These are phyloP conservation scores for Diplogelasinospora grovesii DNA, from an alignment of 495 filamentous ascomycete species.

Conservation along the genomic window DNA sequence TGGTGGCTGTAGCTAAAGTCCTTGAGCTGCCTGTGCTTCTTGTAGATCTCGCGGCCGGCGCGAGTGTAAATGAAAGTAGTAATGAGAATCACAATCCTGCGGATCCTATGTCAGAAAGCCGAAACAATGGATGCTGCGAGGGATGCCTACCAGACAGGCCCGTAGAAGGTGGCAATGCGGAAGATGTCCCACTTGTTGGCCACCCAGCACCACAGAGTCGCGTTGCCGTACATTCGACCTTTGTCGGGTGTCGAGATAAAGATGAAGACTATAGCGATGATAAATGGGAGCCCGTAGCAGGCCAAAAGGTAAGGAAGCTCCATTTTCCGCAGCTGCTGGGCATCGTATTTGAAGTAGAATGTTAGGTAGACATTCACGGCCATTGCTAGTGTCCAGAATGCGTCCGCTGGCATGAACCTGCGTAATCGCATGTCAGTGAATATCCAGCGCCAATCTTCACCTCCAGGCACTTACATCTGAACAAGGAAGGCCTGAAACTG, in stretches of 20 bases:
- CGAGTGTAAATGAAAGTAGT: constrained; percentile 70
- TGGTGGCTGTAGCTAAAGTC: constrained; percentile 34
- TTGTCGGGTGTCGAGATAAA: constrained; percentile 47
- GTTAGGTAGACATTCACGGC: constrained; percentile 82
- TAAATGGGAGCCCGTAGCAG: constrained; percentile 72
- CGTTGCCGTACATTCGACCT: constrained; percentile 66
- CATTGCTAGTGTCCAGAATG: constrained; percentile 78
- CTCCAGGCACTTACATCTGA: constrained; percentile 68
- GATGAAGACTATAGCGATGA: constrained; percentile 62
- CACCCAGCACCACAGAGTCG: constrained; percentile 84
- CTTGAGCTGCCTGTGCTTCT: constrained; percentile 41
- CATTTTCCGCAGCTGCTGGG: constrained; percentile 56
- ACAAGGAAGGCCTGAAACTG: constrained; percentile 70
- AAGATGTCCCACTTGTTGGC: constrained; percentile 57
- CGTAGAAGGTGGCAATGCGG: constrained; percentile 75
- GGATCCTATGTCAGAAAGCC: constrained; percentile 7
- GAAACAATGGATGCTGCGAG: not conserved
- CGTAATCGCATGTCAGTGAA: not conserved
- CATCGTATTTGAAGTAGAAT: constrained; percentile 71
- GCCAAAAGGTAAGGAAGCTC: constrained; percentile 65
- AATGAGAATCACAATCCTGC: constrained; percentile 54
- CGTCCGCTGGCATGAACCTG: constrained; percentile 76
- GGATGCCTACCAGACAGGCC: constrained; percentile 62
- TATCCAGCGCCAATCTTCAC: too few species aligned
- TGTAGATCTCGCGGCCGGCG: constrained; percentile 64